phyloP scores from a whole-genome alignment of 2,329 filamentous ascomycete species.

The Ophioceras dolichostomum region DNA sequence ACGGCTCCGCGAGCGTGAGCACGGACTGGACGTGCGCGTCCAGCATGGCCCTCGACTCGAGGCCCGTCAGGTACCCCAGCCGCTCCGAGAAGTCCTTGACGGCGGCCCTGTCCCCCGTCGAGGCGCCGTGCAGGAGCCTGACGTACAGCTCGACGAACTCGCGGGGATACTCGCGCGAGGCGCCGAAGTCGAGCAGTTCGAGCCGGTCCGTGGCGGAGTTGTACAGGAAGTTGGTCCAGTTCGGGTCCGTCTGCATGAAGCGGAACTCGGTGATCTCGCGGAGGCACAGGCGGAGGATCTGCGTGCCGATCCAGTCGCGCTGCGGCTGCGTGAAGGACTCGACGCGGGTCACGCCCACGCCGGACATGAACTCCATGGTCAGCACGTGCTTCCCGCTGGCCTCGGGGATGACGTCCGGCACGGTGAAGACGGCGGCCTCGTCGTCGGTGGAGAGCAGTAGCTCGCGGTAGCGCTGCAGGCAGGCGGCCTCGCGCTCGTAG shows the following conservation, averaged over 20 bases:
- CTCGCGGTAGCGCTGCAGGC: conserved; percentile 60
- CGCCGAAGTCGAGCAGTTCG: conserved; percentile 91
- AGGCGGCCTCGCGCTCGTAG: conserved; percentile 79
- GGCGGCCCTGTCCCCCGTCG: conserved; percentile 49
- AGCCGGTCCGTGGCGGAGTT: conserved; percentile 60
- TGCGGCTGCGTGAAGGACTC: conserved; percentile 66
- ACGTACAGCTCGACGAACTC: conserved; percentile 74
- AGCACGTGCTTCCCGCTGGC: conserved; percentile 17
- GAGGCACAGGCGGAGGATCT: conserved; percentile 82
- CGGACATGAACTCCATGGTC: conserved; percentile 86
- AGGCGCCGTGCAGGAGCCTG: conserved; percentile 66
- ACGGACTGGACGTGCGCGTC: conserved; percentile 84
- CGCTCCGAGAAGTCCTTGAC: conserved; percentile 59
- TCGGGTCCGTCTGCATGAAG: conserved; percentile 99
- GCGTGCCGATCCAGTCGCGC: conserved; percentile 90
- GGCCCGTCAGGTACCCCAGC: conserved; percentile 85
- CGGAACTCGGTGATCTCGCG: conserved; percentile 89
- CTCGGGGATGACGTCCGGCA: conserved; percentile 37
- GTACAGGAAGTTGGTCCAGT: conserved; percentile 98
- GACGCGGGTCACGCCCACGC: conserved; percentile 73
- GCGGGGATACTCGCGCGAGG: conserved; percentile 72
- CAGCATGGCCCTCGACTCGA: conserved; percentile 75
- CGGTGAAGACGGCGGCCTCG: conserved; percentile 62
- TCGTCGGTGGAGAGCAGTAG: conserved; percentile 45
- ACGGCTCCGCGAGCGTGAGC: conserved; percentile 84